Percentiles rank a stretch among this genome's conserved stretches.
Evolutionary conservation across 2,329 filamentous ascomycete species (phyloP).

Genomic region (Fonsecaea erecta): DNA sequence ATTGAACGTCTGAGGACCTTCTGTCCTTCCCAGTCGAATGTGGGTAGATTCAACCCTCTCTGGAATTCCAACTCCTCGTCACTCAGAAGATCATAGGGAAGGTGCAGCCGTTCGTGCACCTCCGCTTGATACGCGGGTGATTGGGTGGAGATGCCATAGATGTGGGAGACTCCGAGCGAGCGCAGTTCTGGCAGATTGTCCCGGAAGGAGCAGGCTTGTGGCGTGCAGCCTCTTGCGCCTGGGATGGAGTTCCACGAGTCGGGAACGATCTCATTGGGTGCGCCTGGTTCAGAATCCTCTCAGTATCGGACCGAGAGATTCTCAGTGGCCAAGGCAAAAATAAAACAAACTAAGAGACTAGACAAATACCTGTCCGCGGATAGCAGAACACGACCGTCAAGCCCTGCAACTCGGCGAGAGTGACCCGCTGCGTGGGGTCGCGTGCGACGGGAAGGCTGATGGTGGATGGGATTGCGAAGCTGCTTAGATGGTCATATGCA

Average conservation of each 20-base stretch:
- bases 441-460: slow-evolving; percentile 40
- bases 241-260: slow-evolving; percentile 50
- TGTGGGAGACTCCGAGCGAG: slow-evolving; percentile 41
- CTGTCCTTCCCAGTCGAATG: slow-evolving; percentile 47
- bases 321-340: background rate
- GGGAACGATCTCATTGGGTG: slow-evolving; percentile 47
- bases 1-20: slow-evolving; percentile 47
- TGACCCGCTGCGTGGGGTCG: slow-evolving; percentile 28
- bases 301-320: background rate
- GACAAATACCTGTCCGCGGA: slow-evolving; percentile 36
- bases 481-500: slow-evolving; percentile 46
- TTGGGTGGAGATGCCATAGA: slow-evolving; percentile 50
- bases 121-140: slow-evolving; percentile 48
- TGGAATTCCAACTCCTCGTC: slow-evolving; percentile 47
- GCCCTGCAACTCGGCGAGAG: slow-evolving; percentile 44
- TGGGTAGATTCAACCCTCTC: slow-evolving; percentile 45
- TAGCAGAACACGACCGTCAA: slow-evolving; percentile 51
- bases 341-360: background rate
- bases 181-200: slow-evolving; percentile 42
- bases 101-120: slow-evolving; percentile 44
- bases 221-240: slow-evolving; percentile 51
- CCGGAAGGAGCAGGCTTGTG: slow-evolving; percentile 52
- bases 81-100: slow-evolving; percentile 50
- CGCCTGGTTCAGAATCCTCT: slow-evolving; percentile 40
- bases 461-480: slow-evolving; percentile 39